Evolutionary conservation across 1,284 basidiomycete species (phyloP), one percentile per base, ranked within the genome.

Genomic region (Chalciporus sp.): DNA sequence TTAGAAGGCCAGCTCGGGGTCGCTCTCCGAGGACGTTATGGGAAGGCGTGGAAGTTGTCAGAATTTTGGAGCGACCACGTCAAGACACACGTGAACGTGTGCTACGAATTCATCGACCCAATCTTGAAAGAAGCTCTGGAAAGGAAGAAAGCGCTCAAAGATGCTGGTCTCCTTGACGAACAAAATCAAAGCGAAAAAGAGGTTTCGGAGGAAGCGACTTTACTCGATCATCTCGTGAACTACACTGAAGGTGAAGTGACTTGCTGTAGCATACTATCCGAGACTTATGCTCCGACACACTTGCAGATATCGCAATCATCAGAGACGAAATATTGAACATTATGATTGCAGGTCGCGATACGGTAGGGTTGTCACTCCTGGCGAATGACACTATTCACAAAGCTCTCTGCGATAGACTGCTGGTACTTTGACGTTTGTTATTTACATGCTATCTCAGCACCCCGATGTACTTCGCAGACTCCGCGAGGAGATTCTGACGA

Each of bases 401-500:
- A 17, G 10, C 14, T 49, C 53, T 55, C 59, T 19, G 54, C 39
- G 16, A 57, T 49, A 85, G 57, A 86, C 84, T 0, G 79, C 82
- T 7, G 66, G 75, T 4, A 79, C 78, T 0, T 61, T 86, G 17
- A 83, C 82, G 0, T 82, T 79, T 56, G 68, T 71, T 2, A 56
- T 84, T 6, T 87, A 85, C 64, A 76, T 82, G 69, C 70, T 88
- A 9, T 71, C 83, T 4, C 71, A 75, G 28, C 72, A 87, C 56
- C 82, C 81, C 1, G 56, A 72, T 0, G 75, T 82, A 12, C 67
- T 78, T 19, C 47, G 53, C 1, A 75, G 75, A 11, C 73, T 88
- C n/a, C 80, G 83, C 1, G 69, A 78, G 26, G 85, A 87, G 63
- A 76, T 86, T 35, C 58, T 83, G 2, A 63, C 61, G 3, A 72